Percentiles rank a stretch among this genome's conserved stretches.
Conservation (phyloP, 495 filamentous ascomycete species). For the Extremus antarcticus region DNA sequence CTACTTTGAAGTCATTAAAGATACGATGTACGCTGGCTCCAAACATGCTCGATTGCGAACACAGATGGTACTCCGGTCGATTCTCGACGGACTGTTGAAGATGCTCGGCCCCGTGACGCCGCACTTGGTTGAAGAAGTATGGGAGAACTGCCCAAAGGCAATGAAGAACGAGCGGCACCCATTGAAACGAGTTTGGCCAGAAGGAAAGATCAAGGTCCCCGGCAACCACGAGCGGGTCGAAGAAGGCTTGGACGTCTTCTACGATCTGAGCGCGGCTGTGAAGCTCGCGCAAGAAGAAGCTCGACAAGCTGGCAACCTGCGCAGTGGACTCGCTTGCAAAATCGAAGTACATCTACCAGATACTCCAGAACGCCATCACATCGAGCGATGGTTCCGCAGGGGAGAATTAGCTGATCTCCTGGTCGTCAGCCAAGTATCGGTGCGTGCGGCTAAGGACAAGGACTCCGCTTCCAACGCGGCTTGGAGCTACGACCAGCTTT, state of each 20-base stretch:
- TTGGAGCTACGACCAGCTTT: constrained; percentile 30
- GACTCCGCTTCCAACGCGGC: neutral
- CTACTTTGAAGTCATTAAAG: constrained; percentile 87
- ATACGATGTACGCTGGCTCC: constrained; percentile 72
- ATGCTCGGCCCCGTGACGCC: constrained; percentile 76
- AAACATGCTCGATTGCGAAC: constrained; percentile 44
- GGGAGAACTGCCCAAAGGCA: constrained; percentile 58
- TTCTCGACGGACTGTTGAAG: constrained; percentile 59
- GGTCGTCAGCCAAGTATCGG: constrained; percentile 52
- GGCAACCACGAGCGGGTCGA: neutral
- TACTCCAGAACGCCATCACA: constrained; percentile 10
- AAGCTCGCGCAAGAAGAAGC: constrained; percentile 62
- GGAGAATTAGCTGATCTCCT: constrained; percentile 62
- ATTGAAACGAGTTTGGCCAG: constrained; percentile 32
- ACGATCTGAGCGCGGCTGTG: constrained; percentile 44
- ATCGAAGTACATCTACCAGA: constrained; percentile 37
- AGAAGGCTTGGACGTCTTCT: constrained; percentile 21
- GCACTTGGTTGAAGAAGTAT: constrained; percentile 76
- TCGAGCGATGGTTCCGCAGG: constrained; percentile 20
- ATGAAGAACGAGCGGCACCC: constrained; percentile 51
- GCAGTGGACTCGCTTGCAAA: constrained; percentile 61
- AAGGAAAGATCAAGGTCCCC: neutral
- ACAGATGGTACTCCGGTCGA: constrained; percentile 58
- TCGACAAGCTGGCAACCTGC: constrained; percentile 51
- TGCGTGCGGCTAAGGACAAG: neutral